These are phyloP conservation scores for Knufia petricola DNA, from an alignment of 2,329 filamentous ascomycete genomes.

Conservation along the genomic window DNA sequence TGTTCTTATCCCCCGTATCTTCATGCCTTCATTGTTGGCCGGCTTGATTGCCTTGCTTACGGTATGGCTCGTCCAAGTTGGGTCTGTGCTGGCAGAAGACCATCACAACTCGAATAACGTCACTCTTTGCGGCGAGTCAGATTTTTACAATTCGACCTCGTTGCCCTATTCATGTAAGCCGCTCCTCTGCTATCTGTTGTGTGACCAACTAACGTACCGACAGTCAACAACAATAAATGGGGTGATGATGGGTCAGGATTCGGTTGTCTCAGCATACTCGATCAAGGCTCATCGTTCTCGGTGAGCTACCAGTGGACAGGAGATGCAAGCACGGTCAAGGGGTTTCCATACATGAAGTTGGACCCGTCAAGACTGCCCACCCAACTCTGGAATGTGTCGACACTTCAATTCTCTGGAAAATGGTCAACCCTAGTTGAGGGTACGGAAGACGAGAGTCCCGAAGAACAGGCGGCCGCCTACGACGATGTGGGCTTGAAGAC, in stretches of 20 bases:
- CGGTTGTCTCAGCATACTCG: slow-evolving; percentile 10
- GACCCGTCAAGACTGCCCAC: slow-evolving; percentile 11
- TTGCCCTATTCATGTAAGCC: slow-evolving; percentile 14
- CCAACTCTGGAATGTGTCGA: slow-evolving; percentile 15
- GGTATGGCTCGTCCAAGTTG: neutral
- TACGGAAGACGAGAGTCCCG: slow-evolving; percentile 6
- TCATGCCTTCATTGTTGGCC: slow-evolving; percentile 4
- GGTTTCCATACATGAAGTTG: slow-evolving; percentile 13
- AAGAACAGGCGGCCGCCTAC: slow-evolving; percentile 10
- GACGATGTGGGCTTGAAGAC: slow-evolving; percentile 12
- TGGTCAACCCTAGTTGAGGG: slow-evolving; percentile 11
- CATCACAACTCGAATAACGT: slow-evolving; percentile 1
- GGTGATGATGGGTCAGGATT: slow-evolving; percentile 11
- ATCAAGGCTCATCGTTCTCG: slow-evolving; percentile 10
- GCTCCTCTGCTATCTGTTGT: neutral
- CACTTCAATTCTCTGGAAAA: slow-evolving; percentile 10
- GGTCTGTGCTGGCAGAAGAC: neutral
- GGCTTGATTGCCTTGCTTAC: slow-evolving; percentile 9
- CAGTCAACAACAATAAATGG: slow-evolving; percentile 17
- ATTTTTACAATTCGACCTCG: slow-evolving; percentile 13
- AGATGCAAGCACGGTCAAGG: slow-evolving; percentile 13
- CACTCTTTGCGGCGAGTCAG: slow-evolving; percentile 10
- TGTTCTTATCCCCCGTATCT: neutral
- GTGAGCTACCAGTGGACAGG: slow-evolving; percentile 14
- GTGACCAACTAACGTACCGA: neutral